Evolutionary conservation across 495 filamentous ascomycete genomes (phyloP).

Genomic region (Entonaema liquescens): DNA sequence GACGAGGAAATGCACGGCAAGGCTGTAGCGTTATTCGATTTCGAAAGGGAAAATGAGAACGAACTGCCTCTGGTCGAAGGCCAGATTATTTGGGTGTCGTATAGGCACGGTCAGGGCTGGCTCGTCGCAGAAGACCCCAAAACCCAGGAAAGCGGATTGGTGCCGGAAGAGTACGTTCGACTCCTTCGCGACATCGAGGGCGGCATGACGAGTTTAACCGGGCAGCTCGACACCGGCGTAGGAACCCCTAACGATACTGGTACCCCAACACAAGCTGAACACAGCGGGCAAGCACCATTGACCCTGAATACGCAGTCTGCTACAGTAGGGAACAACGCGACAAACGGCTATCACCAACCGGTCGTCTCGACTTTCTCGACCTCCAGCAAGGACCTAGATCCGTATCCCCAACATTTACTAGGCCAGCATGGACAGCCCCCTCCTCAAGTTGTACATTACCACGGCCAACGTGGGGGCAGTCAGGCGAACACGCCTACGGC

Average conservation of each 20-base stretch:
- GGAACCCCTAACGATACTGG: conserved; percentile 59
- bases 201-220: conserved; percentile 62
- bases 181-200: conserved; percentile 90
- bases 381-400: conserved; percentile 76
- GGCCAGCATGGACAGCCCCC: conserved; percentile 67
- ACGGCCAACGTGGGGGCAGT: conserved; percentile 66
- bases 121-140: conserved; percentile 96
- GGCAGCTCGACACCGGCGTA: conserved; percentile 49
- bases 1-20: conserved; percentile 99
- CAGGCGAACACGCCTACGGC: conserved; percentile 68
- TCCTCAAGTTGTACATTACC: conserved; percentile 70
- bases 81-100: conserved; percentile 95
- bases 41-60: conserved; percentile 93
- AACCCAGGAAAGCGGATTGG: conserved; percentile 82
- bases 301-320: conserved; percentile 41
- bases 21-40: conserved; percentile 94
- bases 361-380: conserved; percentile 79
- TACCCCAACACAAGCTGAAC: conserved; percentile 66
- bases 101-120: conserved; percentile 96
- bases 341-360: conserved; percentile 69
- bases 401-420: conserved; percentile 71
- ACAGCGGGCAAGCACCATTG: conserved; percentile 44
- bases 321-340: conserved; percentile 54
- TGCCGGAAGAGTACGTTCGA: conserved; percentile 96
- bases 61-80: conserved; percentile 93